These are phyloP conservation scores for Leccinum fallax DNA, from an alignment of 1,284 basidiomycete genomes.

Conservation along the genomic window DNA sequence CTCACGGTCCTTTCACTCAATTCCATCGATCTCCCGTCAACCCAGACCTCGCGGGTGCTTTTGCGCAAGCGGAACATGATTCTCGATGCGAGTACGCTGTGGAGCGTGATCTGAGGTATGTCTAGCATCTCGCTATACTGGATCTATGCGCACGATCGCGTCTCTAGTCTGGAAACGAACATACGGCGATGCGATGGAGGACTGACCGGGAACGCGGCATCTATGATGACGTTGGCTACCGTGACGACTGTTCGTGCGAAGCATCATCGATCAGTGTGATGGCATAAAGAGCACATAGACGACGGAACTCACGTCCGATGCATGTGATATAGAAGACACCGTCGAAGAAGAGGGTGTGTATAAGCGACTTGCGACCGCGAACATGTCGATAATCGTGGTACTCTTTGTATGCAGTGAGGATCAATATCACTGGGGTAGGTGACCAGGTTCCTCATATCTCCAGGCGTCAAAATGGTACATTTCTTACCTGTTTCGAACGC, in stretches of 20 bases:
- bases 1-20: background rate
- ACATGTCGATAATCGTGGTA: background rate
- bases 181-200: background rate
- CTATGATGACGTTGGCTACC: background rate
- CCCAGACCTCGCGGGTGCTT: background rate
- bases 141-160: background rate
- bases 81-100: slow-evolving; percentile 1
- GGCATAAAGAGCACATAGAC: background rate
- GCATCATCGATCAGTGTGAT: background rate
- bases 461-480: background rate
- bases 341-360: background rate
- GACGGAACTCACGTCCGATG: background rate
- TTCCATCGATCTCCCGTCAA: background rate
- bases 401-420: background rate
- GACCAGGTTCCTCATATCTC: background rate
- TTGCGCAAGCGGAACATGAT: background rate
- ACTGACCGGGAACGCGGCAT: background rate
- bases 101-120: background rate
- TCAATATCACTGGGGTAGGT: background rate
- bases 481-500: background rate
- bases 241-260: background rate
- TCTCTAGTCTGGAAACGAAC: background rate
- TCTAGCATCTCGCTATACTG: background rate
- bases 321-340: background rate
- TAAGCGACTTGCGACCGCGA: background rate